Conservation (phyloP, 2,329 filamentous ascomycete species). For the Pleurostoma richardsiae region DNA sequence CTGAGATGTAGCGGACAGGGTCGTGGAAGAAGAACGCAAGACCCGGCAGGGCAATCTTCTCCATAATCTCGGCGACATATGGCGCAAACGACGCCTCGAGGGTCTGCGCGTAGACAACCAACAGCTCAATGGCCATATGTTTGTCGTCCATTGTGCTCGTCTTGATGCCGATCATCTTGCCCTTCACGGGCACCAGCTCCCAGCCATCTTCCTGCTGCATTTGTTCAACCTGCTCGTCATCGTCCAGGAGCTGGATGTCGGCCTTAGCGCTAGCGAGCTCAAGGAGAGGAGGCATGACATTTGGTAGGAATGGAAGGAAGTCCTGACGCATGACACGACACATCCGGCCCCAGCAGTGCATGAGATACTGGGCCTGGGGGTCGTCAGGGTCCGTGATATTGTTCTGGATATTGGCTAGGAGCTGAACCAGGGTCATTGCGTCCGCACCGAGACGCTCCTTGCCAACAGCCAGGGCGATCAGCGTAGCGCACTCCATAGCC, state of each 20-base stretch:
- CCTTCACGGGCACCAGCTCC: slow-evolving; percentile 95
- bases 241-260: slow-evolving; percentile 92
- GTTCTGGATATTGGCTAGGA: slow-evolving; percentile 81
- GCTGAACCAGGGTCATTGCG: slow-evolving; percentile 79
- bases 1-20: slow-evolving; percentile 89
- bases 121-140: slow-evolving; percentile 98
- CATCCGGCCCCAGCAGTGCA: slow-evolving; percentile 99
- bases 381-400: slow-evolving; percentile 88
- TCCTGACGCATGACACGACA: slow-evolving; percentile 87
- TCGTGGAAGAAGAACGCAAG: slow-evolving; percentile 99
- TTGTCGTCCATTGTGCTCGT: slow-evolving; percentile 97
- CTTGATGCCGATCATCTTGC: slow-evolving; percentile 97
- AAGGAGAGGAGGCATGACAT: slow-evolving; percentile 89
- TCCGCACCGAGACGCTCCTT: slow-evolving; percentile 87
- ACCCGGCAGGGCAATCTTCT: slow-evolving; percentile 90
- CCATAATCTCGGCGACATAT: slow-evolving; percentile 89
- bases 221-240: slow-evolving; percentile 88
- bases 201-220: slow-evolving; percentile 94
- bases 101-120: slow-evolving; percentile 95
- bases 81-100: slow-evolving; percentile 89
- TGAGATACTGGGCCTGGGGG: slow-evolving; percentile 91
- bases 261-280: slow-evolving; percentile 92
- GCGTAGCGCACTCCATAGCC: slow-evolving; percentile 97
- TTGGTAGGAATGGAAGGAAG: slow-evolving; percentile 87
- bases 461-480: slow-evolving; percentile 92